Evolutionary conservation across 1,284 basidiomycete genomes (phyloP), one percentile per base, ranked within the genome.

Genomic region (Pyrrhoderma lamaoense): DNA sequence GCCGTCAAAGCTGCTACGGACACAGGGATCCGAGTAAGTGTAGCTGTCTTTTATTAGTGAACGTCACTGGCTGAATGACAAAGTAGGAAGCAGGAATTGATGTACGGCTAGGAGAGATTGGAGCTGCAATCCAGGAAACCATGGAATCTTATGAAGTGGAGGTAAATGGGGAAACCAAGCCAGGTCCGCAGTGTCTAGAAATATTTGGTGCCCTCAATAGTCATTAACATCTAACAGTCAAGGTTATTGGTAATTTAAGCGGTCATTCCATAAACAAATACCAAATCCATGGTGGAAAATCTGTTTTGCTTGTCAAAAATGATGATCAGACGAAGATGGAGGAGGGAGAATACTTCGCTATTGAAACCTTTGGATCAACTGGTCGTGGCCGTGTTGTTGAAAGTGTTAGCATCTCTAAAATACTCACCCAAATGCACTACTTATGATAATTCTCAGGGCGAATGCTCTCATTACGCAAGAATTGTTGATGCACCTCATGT

Each of bases 101-200:
- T 62, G 91, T 90, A 1, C 81, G 94, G 42, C 75, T 99, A 44
- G 93, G 93, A 55, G 95, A 99, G 64, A 78, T 99, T 36, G 96
- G 86, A 5, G 93, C 83, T 0, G 79, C 80, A 37, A 94, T 99
- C 55, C 95, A 99, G 66, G 96, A 99, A 68, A 94, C 93, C 2
- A 99, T 99, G 96, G 94, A 98, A 66, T 93, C 89, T 3, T 97
- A 98, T 65, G 96, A 99, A 66, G 93, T 99, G 16, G 92, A 94
- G 63, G 81, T 93, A 18, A 76, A 83, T 25, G 89, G 92, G 36
- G 93, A 94, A 65, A 77, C 85, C 18, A 77, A 85, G 59, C 92
- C 87, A 54, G 90, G 93, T 94, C 51, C 51, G 80, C 67, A 13
- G 1, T 27, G 14, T 13, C 31, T 46, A 22, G 34, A 14, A 34